Percentiles rank a stretch among this genome's conserved stretches.
Evolutionary conservation across 352 stramenopile genomes (phyloP).

Genomic region (Globisporangium uncinulatum): DNA sequence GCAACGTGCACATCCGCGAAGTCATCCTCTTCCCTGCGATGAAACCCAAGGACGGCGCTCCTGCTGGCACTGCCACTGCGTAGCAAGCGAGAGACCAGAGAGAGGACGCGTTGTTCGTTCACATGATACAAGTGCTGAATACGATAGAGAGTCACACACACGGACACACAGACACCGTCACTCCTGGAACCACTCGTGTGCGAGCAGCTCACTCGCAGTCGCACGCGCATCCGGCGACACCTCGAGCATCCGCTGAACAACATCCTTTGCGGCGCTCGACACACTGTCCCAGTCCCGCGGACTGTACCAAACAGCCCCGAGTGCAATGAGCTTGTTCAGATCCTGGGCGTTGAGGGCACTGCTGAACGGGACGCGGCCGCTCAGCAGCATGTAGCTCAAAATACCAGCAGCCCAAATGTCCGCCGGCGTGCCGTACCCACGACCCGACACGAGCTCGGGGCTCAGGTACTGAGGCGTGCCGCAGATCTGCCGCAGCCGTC

Average conservation of each 20-base stretch:
- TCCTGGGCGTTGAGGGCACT: slow-evolving; percentile 41
- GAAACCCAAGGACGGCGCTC: slow-evolving; percentile 78
- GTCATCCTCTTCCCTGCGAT: slow-evolving; percentile 99
- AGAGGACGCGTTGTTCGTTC: neutral
- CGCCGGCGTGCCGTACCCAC: slow-evolving; percentile 87
- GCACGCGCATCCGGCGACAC: slow-evolving; percentile 71
- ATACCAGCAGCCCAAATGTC: slow-evolving; percentile 96
- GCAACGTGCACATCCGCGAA: slow-evolving; percentile 98
- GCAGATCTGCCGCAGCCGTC: slow-evolving; percentile 88
- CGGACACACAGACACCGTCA: neutral
- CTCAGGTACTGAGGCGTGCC: slow-evolving; percentile 96
- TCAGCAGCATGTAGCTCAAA: slow-evolving; percentile 91
- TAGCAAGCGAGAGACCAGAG: too few relatives aligned
- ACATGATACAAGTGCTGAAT: neutral
- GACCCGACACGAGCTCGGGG: slow-evolving; percentile 92
- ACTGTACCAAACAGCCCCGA: slow-evolving; percentile 90
- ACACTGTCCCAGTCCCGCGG: slow-evolving; percentile 80
- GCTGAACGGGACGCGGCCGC: slow-evolving; percentile 50
- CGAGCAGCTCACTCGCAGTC: slow-evolving; percentile 44
- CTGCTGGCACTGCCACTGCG: too few relatives aligned
- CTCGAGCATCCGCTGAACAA: slow-evolving; percentile 87
- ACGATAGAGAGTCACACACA: neutral
- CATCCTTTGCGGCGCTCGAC: slow-evolving; percentile 72
- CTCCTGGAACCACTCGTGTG: slow-evolving; percentile 45
- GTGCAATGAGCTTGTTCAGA: slow-evolving; percentile 82